phyloP scores from a whole-genome alignment of 1,284 basidiomycete genomes.

The Ustanciosporium gigantosporum region DNA sequence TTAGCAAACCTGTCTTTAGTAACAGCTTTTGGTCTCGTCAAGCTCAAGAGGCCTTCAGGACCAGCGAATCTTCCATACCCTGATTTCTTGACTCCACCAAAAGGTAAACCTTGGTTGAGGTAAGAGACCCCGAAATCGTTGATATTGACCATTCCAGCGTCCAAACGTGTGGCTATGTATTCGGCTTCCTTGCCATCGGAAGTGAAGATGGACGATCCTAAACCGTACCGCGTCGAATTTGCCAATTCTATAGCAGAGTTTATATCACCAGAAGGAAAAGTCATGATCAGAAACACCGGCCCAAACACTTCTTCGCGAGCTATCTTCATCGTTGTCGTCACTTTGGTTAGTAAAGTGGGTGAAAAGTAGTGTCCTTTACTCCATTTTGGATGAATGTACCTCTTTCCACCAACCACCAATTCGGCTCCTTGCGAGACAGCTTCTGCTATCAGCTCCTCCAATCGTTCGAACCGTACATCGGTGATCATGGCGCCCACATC shows the following conservation, averaged over 20 bases:
- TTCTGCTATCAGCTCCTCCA: constrained; percentile 73
- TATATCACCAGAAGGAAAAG: constrained; percentile 69
- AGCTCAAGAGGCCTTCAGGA: constrained; percentile 81
- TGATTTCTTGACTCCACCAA: constrained; percentile 78
- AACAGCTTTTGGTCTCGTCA: constrained; percentile 86
- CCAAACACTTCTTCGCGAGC: constrained; percentile 55
- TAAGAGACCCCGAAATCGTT: constrained; percentile 89
- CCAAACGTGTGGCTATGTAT: constrained; percentile 74
- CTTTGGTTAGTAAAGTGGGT: constrained; percentile 83
- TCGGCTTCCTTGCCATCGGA: constrained; percentile 74
- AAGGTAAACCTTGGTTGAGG: constrained; percentile 85
- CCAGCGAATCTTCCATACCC: constrained; percentile 64
- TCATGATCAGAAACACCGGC: constrained; percentile 55
- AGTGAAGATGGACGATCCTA: constrained; percentile 96
- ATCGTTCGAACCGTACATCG: constrained; percentile 69
- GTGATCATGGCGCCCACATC: constrained; percentile 84
- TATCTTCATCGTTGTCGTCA: constrained; percentile 64
- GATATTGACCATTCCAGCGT: constrained; percentile 95
- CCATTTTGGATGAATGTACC: constrained; percentile 70
- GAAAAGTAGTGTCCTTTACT: constrained; percentile 75
- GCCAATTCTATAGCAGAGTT: constrained; percentile 83
- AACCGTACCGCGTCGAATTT: constrained; percentile 81
- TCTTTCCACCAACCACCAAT: constrained; percentile 71
- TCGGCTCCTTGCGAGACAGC: constrained; percentile 76
- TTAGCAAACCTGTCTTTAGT: constrained; percentile 82